Evolutionary conservation across 768 basidiomycete genomes (phyloP).

Genomic region (Lactarius trivialis): DNA sequence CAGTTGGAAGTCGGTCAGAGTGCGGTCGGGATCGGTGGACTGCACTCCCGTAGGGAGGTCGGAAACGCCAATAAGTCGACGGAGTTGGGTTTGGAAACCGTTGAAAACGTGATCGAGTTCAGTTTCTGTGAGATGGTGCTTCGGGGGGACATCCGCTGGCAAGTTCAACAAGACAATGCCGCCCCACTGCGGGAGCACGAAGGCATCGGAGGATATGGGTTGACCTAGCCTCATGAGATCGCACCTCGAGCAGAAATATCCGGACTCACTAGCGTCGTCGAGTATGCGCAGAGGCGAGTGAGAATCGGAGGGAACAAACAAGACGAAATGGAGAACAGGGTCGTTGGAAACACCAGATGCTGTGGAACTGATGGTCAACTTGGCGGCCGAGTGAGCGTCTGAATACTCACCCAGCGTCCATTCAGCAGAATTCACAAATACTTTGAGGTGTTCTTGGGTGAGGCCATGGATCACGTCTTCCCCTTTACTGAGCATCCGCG

Average conservation of each 20-base stretch:
- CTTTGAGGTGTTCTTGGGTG: slow-evolving; percentile 75
- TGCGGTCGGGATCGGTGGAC: slow-evolving; percentile 23
- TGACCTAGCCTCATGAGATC: slow-evolving; percentile 34
- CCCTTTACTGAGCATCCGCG: slow-evolving; percentile 33
- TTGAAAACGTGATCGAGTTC: slow-evolving; percentile 50
- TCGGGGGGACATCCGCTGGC: slow-evolving; percentile 28
- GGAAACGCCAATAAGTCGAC: slow-evolving; percentile 77
- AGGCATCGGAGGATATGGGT: slow-evolving; percentile 51
- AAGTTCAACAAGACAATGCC: slow-evolving; percentile 77
- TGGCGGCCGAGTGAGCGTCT: neutral
- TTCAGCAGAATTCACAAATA: slow-evolving; percentile 93
- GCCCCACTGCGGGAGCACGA: slow-evolving; percentile 93
- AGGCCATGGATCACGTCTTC: slow-evolving; percentile 47
- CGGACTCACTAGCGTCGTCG: slow-evolving; percentile 40
- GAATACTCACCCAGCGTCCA: slow-evolving; percentile 77
- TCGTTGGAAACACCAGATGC: slow-evolving; percentile 91
- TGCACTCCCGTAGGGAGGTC: slow-evolving; percentile 45
- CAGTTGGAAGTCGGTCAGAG: slow-evolving; percentile 70
- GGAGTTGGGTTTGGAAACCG: slow-evolving; percentile 65
- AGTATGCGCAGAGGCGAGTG: slow-evolving; percentile 67
- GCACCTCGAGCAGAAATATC: neutral
- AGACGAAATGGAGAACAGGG: slow-evolving; percentile 86
- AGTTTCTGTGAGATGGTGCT: slow-evolving; percentile 35
- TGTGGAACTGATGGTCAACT: slow-evolving; percentile 30
- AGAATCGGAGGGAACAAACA: slow-evolving; percentile 74